Evolutionary conservation across 352 stramenopile genomes (phyloP).

Genomic region (Phytopythium sindhum): DNA sequence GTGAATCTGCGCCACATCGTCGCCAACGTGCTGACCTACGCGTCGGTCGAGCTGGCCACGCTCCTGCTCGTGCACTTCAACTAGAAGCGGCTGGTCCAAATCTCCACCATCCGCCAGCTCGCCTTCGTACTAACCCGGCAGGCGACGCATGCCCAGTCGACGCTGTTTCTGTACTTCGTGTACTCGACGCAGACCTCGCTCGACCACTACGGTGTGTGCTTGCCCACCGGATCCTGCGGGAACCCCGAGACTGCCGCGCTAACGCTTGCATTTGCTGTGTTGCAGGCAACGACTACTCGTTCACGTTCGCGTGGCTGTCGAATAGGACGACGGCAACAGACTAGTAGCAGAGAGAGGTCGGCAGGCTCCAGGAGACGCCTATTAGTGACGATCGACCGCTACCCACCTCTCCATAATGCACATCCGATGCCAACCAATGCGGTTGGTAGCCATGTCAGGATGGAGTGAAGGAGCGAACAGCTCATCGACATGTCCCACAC

Average conservation of each 20-base stretch:
- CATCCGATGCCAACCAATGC: no score
- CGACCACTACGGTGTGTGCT: constrained; percentile 9
- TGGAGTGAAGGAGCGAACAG: no score
- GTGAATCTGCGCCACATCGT: constrained; percentile 13
- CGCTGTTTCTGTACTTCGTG: constrained; percentile 22
- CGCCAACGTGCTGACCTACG: constrained; percentile 30
- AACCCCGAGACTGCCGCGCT: background rate
- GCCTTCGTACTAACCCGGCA: constrained; percentile 15
- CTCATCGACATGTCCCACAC: background rate
- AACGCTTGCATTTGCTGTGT: no score
- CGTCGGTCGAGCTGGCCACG: constrained; percentile 10
- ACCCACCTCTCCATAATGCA: no score
- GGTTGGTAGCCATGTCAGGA: no score
- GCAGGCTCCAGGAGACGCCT: no score
- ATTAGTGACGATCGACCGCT: no score
- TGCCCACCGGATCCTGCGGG: no score
- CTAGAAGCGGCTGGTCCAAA: background rate
- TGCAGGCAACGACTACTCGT: background rate
- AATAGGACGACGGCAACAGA: no score
- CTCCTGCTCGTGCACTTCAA: background rate
- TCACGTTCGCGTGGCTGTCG: background rate
- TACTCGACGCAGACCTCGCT: constrained; percentile 18
- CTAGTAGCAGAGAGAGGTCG: no score
- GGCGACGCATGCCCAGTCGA: constrained; percentile 9
- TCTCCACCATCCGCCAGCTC: background rate